Evolutionary conservation across 495 filamentous ascomycete genomes (phyloP).

Genomic region (Aspergillus olivimuriae): DNA sequence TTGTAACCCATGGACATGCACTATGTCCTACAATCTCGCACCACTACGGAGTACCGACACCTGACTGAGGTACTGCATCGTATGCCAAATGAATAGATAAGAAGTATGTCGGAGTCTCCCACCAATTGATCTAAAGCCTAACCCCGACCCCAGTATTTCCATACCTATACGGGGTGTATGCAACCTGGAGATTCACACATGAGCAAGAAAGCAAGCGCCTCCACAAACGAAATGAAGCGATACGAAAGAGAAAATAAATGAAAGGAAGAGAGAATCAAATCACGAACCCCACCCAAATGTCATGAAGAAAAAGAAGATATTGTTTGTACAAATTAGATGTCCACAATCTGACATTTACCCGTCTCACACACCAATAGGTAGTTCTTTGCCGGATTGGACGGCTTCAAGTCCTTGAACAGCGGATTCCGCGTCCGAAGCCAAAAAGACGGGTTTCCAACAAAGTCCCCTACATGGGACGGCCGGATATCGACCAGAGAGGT

Average conservation of each 20-base stretch:
- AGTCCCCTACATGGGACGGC: constrained; percentile 41
- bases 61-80: too few species aligned
- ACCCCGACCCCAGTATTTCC: too few species aligned
- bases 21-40: too few species aligned
- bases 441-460: constrained; percentile 44
- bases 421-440: constrained; percentile 47
- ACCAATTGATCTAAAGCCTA: too few species aligned
- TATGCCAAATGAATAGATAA: too few species aligned
- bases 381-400: constrained; percentile 32
- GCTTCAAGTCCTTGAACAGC: constrained; percentile 38
- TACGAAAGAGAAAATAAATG: neutral
- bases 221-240: neutral
- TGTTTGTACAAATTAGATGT: constrained; percentile 17
- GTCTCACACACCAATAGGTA: constrained; percentile 46
- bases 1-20: too few species aligned
- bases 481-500: constrained; percentile 36
- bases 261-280: neutral
- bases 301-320: neutral
- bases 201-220: too few species aligned
- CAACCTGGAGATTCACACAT: too few species aligned
- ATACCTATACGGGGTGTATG: too few species aligned
- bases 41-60: too few species aligned
- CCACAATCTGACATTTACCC: constrained; percentile 40
- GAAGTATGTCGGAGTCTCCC: too few species aligned
- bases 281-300: neutral